Percentiles rank a stretch among this genome's conserved stretches.
Evolutionary conservation across 1,284 basidiomycete species (phyloP).

Genomic region (Puccinia hordei): DNA sequence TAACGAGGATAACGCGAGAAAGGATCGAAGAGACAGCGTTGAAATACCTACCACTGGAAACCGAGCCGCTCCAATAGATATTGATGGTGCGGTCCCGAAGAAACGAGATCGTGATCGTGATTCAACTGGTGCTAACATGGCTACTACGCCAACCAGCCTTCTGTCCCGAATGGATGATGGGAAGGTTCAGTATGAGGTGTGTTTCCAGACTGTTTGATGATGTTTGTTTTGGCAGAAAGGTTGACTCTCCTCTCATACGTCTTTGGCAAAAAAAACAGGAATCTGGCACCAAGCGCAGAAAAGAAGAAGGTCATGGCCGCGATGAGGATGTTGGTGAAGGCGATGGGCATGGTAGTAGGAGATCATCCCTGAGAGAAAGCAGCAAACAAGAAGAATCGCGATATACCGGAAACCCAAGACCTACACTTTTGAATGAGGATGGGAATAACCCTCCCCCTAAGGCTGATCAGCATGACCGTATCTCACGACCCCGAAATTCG

Average conservation of each 20-base stretch:
- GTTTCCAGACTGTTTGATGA: background rate
- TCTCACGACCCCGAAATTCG: background rate
- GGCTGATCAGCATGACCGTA: conserved; percentile 14
- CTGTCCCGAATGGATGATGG: conserved; percentile 41
- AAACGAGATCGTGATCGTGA: conserved; percentile 34
- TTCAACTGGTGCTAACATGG: background rate
- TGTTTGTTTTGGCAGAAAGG: background rate
- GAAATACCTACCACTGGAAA: background rate
- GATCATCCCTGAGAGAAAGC: conserved; percentile 18
- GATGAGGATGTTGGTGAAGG: background rate
- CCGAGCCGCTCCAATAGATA: conserved; percentile 13
- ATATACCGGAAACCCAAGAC: background rate
- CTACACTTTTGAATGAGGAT: conserved; percentile 3
- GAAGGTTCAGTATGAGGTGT: conserved; percentile 6
- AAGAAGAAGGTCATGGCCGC: background rate
- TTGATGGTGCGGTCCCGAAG: conserved; percentile 13
- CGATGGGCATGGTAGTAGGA: conserved; percentile 16
- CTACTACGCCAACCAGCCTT: conserved; percentile 32
- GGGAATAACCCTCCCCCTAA: background rate
- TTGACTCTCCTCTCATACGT: background rate
- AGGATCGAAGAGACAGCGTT: conserved; percentile 32
- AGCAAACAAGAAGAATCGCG: conserved; percentile 23
- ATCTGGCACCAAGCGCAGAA: conserved; percentile 20
- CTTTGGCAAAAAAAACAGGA: conserved; percentile 13
- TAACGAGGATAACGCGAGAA: conserved; percentile 47